These are phyloP conservation scores for Trypanosoma brucei DNA, from an alignment of 208 protist genomes.

Conservation along the genomic window DNA sequence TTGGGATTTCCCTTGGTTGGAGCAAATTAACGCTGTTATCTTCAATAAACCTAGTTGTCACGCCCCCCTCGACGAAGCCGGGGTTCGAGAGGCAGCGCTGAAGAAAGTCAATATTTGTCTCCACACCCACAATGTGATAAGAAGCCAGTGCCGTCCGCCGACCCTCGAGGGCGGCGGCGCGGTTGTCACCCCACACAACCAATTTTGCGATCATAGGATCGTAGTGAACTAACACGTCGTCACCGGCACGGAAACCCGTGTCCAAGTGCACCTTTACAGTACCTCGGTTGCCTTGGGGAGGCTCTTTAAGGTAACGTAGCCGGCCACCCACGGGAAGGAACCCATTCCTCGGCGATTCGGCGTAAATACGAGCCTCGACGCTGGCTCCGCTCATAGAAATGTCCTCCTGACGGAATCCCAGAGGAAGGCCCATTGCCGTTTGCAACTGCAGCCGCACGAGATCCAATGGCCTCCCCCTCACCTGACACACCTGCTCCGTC, in stretches of 20 bases:
- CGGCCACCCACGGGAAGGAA: constrained; percentile 89
- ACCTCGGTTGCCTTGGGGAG: constrained; percentile 21
- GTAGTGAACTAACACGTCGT: constrained; percentile 91
- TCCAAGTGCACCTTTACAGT: constrained; percentile 64
- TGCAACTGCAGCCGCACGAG: constrained; percentile 94
- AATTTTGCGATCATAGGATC: constrained; percentile 98
- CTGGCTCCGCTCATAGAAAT: constrained; percentile 75
- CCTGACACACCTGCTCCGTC: constrained; percentile 92
- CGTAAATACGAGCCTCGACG: constrained; percentile 94
- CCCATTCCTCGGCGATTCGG: constrained; percentile 86
- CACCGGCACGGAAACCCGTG: constrained; percentile 71
- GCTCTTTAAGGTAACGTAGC: constrained; percentile 36
- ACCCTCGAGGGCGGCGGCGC: constrained; percentile 59
- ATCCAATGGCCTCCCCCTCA: constrained; percentile 74
- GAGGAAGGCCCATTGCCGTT: constrained; percentile 49
- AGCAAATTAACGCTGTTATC: constrained; percentile 34
- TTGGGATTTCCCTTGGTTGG: constrained; percentile 4
- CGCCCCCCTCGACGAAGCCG: constrained; percentile 22
- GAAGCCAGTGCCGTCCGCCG: constrained; percentile 69
- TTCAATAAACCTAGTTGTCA: constrained; percentile 35
- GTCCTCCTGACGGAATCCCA: constrained; percentile 81
- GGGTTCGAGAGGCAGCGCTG: constrained; percentile 21
- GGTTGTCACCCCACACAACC: constrained; percentile 84
- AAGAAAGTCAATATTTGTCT: constrained; percentile 85
- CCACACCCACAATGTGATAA: constrained; percentile 89